These are phyloP conservation scores for Phytophthora uliginosa DNA, from an alignment of 352 stramenopile species.

Conservation along the genomic window DNA sequence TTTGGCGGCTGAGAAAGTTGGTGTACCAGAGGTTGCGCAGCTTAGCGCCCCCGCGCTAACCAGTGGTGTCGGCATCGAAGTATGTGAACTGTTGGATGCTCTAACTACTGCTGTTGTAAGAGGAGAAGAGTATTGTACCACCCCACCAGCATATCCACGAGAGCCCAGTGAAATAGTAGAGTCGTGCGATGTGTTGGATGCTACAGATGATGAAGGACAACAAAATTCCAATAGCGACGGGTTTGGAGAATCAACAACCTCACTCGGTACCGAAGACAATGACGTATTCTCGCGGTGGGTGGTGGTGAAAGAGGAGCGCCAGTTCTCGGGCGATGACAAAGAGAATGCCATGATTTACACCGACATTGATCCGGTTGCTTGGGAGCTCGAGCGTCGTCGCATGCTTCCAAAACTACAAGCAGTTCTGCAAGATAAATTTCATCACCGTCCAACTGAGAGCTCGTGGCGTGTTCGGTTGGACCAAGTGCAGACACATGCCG, in stretches of 20 bases:
- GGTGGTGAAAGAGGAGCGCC: conserved; percentile 45
- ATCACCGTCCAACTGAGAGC: conserved; percentile 22
- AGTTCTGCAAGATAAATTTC: conserved; percentile 32
- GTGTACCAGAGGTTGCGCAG: conserved; percentile 38
- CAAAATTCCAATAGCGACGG: conserved; percentile 15
- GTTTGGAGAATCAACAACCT: conserved; percentile 49
- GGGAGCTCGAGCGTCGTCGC: conserved; percentile 46
- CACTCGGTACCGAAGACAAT: conserved; percentile 31
- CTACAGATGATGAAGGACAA: conserved; percentile 44
- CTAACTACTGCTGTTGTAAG: conserved; percentile 54
- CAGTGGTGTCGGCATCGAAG: conserved; percentile 53
- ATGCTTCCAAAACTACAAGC: conserved; percentile 50
- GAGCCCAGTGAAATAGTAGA: conserved; percentile 59
- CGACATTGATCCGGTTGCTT: conserved; percentile 47
- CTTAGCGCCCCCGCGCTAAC: conserved; percentile 57
- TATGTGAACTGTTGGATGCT: conserved; percentile 61
- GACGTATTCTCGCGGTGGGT: conserved; percentile 55
- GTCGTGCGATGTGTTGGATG: conserved; percentile 54
- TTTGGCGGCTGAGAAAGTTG: conserved; percentile 55
- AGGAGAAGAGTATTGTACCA: conserved; percentile 20
- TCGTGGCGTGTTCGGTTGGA: conserved; percentile 44
- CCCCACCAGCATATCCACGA: conserved; percentile 40
- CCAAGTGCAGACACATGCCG: conserved; percentile 35
- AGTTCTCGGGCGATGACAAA: conserved; percentile 13
- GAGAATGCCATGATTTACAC: conserved; percentile 52